Evolutionary conservation across 2,329 filamentous ascomycete genomes (phyloP).

Genomic region (Calcarisporium arbuscula): DNA sequence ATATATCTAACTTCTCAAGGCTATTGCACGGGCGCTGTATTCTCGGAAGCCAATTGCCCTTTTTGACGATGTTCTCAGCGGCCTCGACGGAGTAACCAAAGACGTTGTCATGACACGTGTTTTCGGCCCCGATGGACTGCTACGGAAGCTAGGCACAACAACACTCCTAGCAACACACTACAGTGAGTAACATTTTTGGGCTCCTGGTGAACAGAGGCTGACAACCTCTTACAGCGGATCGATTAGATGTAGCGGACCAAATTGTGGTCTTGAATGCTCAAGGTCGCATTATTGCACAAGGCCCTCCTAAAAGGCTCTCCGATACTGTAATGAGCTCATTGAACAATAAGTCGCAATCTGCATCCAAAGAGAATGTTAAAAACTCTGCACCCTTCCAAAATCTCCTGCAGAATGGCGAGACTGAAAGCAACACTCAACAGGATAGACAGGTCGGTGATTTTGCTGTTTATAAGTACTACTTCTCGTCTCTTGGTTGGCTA

Average conservation of each 20-base stretch:
- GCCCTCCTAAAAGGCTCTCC: too few relatives aligned
- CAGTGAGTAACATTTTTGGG: conserved; percentile 2
- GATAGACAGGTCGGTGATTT: conserved; percentile 1
- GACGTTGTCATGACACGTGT: conserved; percentile 13
- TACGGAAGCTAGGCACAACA: conserved; percentile 10
- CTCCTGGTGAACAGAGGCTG: neutral
- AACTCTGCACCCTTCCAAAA: too few relatives aligned
- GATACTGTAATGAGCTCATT: too few relatives aligned
- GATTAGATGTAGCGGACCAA: too few relatives aligned
- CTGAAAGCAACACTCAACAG: too few relatives aligned
- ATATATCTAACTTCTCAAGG: conserved; percentile 3
- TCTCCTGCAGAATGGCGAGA: too few relatives aligned
- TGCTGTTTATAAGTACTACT: conserved; percentile 9
- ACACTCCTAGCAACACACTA: conserved; percentile 9
- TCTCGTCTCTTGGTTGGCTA: conserved; percentile 4
- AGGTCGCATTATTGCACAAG: neutral
- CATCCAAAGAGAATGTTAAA: too few relatives aligned
- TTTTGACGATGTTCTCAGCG: conserved; percentile 22
- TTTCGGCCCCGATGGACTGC: conserved; percentile 11
- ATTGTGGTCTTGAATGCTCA: neutral
- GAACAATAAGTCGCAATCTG: too few relatives aligned
- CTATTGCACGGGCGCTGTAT: conserved; percentile 19
- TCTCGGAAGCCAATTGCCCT: conserved; percentile 13
- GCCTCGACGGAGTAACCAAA: conserved; percentile 17
- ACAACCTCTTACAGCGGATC: neutral